Base-by-base conservation (phyloP, 768 basidiomycete species). In the Psilocybe tampanensis region DNA sequence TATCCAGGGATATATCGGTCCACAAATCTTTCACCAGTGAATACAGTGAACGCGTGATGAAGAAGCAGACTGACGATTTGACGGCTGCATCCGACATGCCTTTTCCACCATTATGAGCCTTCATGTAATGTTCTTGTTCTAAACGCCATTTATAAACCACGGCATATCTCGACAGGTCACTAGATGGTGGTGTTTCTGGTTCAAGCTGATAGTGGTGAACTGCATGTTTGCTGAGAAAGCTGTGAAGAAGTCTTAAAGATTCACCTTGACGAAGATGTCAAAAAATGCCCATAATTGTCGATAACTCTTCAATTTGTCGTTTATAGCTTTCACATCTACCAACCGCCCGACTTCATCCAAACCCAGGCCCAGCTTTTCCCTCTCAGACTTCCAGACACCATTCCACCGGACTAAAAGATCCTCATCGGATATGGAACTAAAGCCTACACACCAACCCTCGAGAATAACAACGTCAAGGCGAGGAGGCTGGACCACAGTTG, bases 361-460 rank as follows among this genome's bases (percentile, higher is more conserved):
- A 15, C 66, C 60, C 12, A 82, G 65, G 19, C 70, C 68, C 11
- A 82, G 71, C 41, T 62, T 69, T 56, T 55, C 55, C n/a, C 69
- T 66, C 60, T 79, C 77, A 33, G 69, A 66, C 44, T 61, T 69
- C 79, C 81, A 84, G 11, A 64, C 57, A 2, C 75, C 75, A 39
- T 74, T 69, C 82, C 88, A 93, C 26, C 79, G 74, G 36, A 66
- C 67, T 43, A 83, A 77, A 32, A 94, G 68, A 58, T 84, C 82
- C 9, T 75, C 70, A 17, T 61, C 44, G 0, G 75, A 64, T 6
- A 92, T 76, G 1, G 93, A 87, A 49, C 80, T 79, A 68, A 97
- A 98, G 0, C 96, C 95, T 21, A 91, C 85, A 71, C 89, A 94
- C 97, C 97, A 99, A 9, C 97, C 97, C 74, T 99, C 97, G 47